phyloP scores from a whole-genome alignment of 768 basidiomycete species.

The Mycena olivaceomarginata region DNA sequence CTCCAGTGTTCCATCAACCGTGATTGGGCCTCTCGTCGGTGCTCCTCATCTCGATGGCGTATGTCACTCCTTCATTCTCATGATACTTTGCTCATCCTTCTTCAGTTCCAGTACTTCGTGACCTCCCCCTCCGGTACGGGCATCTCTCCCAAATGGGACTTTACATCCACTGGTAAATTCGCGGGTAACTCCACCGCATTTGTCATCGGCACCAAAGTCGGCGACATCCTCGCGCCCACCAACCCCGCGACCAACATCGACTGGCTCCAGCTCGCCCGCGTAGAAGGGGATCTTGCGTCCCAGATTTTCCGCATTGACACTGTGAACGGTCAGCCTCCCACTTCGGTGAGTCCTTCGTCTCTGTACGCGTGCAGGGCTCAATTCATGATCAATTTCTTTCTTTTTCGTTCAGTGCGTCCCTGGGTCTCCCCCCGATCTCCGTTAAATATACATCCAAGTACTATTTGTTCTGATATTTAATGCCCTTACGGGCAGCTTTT shows the following conservation, averaged over 20 bases:
- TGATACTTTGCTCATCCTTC: background rate
- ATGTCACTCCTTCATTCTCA: background rate
- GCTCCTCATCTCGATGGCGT: background rate
- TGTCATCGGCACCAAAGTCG: constrained; percentile 46
- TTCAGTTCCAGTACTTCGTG: constrained; percentile 62
- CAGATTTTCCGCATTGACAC: constrained; percentile 54
- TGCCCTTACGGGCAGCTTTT: too few species aligned
- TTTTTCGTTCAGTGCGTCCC: constrained; percentile 12
- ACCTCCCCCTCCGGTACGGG: constrained; percentile 55
- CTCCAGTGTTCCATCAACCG: constrained; percentile 3
- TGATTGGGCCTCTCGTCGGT: background rate
- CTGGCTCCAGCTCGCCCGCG: constrained; percentile 54
- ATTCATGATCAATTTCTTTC: background rate
- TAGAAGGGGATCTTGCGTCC: constrained; percentile 59
- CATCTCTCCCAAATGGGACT: constrained; percentile 49
- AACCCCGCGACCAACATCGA: constrained; percentile 33
- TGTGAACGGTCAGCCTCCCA: constrained; percentile 56
- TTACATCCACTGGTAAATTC: constrained; percentile 35
- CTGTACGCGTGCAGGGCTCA: background rate
- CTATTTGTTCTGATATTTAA: background rate
- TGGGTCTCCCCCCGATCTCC: constrained; percentile 18
- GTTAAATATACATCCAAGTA: constrained; percentile 29
- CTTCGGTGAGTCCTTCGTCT: constrained; percentile 30
- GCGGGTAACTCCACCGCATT: constrained; percentile 25
- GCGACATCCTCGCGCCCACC: constrained; percentile 52